A percentile compares a stretch with the other conserved stretches of the same genome.
Evolutionary conservation across 2,329 filamentous ascomycete genomes (phyloP).

Genomic region (Sarocladium brachiariae): DNA sequence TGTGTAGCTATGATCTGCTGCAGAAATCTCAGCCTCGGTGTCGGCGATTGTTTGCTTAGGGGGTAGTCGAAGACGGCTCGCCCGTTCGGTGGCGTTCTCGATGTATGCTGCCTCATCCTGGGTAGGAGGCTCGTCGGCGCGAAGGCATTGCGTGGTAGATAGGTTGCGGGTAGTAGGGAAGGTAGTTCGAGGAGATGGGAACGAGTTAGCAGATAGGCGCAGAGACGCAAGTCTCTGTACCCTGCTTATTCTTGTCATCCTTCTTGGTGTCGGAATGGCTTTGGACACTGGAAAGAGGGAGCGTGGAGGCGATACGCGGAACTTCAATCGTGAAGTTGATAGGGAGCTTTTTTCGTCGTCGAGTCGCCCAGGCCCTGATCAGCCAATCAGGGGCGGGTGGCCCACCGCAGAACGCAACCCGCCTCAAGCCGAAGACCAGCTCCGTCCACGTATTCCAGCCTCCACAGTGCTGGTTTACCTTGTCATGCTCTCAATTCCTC

Average conservation of each 20-base stretch:
- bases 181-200: slow-evolving; percentile 19
- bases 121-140: not conserved
- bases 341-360: slow-evolving; percentile 22
- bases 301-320: not conserved
- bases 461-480: not conserved
- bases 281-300: too few relatives aligned
- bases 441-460: not conserved
- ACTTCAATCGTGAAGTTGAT: slow-evolving; percentile 12
- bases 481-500: not conserved
- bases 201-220: slow-evolving; percentile 18
- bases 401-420: not conserved
- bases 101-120: slow-evolving; percentile 1
- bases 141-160: slow-evolving; percentile 24
- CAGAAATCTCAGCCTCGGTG: slow-evolving; percentile 24
- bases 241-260: slow-evolving; percentile 37
- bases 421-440: not conserved
- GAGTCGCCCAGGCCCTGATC: not conserved
- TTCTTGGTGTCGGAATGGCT: slow-evolving; percentile 13
- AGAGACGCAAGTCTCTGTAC: slow-evolving; percentile 27
- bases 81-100: not conserved
- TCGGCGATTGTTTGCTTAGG: slow-evolving; percentile 24
- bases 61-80: slow-evolving; percentile 23
- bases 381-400: slow-evolving; percentile 2
- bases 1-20: slow-evolving; percentile 32
- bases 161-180: slow-evolving; percentile 23